Evolutionary conservation across 139 green algal species (phyloP).

Genomic region (Spirogloea muscicola): DNA sequence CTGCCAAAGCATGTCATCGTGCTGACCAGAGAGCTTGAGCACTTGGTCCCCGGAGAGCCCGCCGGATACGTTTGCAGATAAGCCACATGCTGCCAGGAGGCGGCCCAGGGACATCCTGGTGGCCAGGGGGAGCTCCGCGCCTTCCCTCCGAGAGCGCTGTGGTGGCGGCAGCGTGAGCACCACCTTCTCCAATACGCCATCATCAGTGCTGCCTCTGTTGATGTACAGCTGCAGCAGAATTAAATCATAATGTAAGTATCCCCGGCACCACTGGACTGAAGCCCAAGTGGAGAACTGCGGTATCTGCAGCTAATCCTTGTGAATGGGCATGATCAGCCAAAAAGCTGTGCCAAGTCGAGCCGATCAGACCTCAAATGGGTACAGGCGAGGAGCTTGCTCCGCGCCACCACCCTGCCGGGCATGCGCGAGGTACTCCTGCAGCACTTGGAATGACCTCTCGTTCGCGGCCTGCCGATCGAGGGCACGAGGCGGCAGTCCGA

Average conservation of each 20-base stretch:
- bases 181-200: background rate
- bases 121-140: background rate
- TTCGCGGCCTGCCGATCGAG: constrained; percentile 33
- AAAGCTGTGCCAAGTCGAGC: no score
- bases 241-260: no score
- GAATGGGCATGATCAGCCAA: no score
- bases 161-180: constrained; percentile 21
- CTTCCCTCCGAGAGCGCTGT: background rate
- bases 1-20: background rate
- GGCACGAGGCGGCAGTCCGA: no score
- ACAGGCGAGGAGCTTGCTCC: no score
- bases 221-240: no score
- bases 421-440: constrained; percentile 44
- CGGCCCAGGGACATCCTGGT: constrained; percentile 18
- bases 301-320: no score
- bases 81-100: constrained; percentile 29
- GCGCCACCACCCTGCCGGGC: background rate
- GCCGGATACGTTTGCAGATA: constrained; percentile 2
- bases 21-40: background rate
- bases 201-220: background rate
- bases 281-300: no score
- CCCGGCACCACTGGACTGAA: no score
- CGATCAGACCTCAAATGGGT: no score
- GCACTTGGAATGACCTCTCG: constrained; percentile 45
- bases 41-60: background rate